Base-by-base conservation (phyloP, 371 early-diverging fungal genomes). In the Phascolomyces articulosus region DNA sequence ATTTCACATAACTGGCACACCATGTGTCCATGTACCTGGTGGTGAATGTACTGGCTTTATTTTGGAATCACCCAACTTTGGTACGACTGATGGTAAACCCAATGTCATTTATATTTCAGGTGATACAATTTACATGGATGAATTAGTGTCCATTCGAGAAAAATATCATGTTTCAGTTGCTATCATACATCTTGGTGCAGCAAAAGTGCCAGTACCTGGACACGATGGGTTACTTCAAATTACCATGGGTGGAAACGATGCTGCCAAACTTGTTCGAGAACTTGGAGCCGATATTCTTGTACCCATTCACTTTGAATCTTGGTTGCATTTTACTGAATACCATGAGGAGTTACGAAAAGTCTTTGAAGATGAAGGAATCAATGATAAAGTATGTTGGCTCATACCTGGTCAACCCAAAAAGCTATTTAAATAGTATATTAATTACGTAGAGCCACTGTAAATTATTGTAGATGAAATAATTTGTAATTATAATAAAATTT, bases 281-380 rank as follows among this genome's bases (percentile, higher is more conserved):
- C 27, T 55, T 9, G 55, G 18, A 15, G 55, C 55, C 4, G 55
- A 55, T 55, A 20, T 55, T 8, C 11, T 55, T 3, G 55, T 28
- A 7, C 55, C 55, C 16, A 28, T 55, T 26, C 28, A 55, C n/a
- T 55, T 29, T 28, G 55, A 55, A n/a, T n/a, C n/a, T 18, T 55
- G 55, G 55, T n/a, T 23, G 55, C 55, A 55, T 6, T 55, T 55
- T 55, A 55, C 55, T 16, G 29, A 55, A 15, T 55, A 23, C 15
- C 24, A 29, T 4, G 55, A 55, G 0, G 55, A 26, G 26, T 55
- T 55, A 28, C 55, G 55, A 10, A 55, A 55, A n/a, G 55, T 29
- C 15, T 55, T 55, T 28, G 55, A 55, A n/a, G 29, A 55, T 28
- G 55, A 26, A 29, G 29, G 29, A 1, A 7, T 55, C 16, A 2